Conservation (phyloP, 2,329 filamentous ascomycete genomes). For the Ilyonectria destructans region DNA sequence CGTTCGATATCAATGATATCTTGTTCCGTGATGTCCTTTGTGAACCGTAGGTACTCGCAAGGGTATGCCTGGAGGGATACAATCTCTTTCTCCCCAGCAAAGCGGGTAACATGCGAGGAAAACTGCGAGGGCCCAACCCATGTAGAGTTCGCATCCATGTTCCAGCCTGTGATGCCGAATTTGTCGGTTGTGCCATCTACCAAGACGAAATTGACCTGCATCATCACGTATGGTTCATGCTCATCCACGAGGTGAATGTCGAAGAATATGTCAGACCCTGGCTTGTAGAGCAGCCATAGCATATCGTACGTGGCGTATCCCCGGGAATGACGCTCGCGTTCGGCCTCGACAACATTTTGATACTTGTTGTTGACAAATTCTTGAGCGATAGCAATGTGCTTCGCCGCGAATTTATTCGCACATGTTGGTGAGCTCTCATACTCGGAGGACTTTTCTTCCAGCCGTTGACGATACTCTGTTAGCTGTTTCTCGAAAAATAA, state of each 20-base stretch:
- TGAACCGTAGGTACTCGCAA: background rate
- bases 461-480: background rate
- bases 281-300: conserved; percentile 41
- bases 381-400: conserved; percentile 32
- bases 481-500: background rate
- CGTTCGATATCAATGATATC: no score
- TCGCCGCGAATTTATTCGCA: conserved; percentile 22
- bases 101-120: background rate
- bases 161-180: background rate
- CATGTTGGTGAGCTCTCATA: conserved; percentile 1
- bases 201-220: background rate
- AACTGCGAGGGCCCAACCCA: background rate
- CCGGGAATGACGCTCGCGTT: conserved; percentile 29
- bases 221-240: background rate
- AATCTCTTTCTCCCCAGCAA: background rate
- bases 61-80: background rate
- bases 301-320: conserved; percentile 37
- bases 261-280: conserved; percentile 28
- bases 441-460: background rate
- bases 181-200: background rate
- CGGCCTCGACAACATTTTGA: conserved; percentile 21
- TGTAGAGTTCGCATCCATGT: background rate
- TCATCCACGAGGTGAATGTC: conserved; percentile 6
- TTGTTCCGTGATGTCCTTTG: background rate
- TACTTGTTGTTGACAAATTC: conserved; percentile 29